Evolutionary conservation across 495 filamentous ascomycete genomes (phyloP), one percentile per base, ranked within the genome.

Genomic region (Penicillium malachiteum): DNA sequence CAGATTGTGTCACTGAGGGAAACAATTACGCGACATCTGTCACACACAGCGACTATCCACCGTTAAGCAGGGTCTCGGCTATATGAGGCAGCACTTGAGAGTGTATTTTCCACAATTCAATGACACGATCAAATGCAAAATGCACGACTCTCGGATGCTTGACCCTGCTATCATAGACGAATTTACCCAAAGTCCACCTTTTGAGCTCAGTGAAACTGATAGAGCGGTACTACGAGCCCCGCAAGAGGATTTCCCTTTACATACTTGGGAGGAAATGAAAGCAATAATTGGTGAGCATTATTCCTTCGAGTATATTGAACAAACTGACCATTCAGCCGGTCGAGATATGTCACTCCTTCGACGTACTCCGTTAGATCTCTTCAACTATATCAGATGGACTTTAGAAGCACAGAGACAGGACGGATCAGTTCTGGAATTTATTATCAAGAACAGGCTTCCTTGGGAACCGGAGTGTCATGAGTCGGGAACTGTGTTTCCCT

Each of bases 151-250:
- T 26, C 4, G 21, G 21, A 26, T 26, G 4, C 1, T 26, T 26
- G 21, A 26, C 4, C 21, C 21, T 26, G 21, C 1, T 26, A 26
- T 26, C 4, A 26, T 47, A 14, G 26, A 7, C 12, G 32, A 35
- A 5, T 5, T 47, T 13, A 47, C 31, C 11, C 3, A 47, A 4
- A 13, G 31, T 32, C 26, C 44, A 16, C 44, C 44, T 16, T 47
- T 47, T 47, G 44, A 47, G 9, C 18, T 47, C 6, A 47, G 44
- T 32, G 44, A 47, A 7, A 47, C 44, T 13, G 44, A 31, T 31
- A 26, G 12, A 21, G 18, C 21, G 18, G 44, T 47, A 13, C n/a
- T 47, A 2, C 26, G 12, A 14, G 26, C 26, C 3, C 18, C 26
- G 1, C 14, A 47, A 6, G 44, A 10, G 5, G 5, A 31, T 18